Evolutionary conservation across 1,139 yeast genomes (phyloP).

Genomic region (Suzukiozyma palmioleophila): DNA sequence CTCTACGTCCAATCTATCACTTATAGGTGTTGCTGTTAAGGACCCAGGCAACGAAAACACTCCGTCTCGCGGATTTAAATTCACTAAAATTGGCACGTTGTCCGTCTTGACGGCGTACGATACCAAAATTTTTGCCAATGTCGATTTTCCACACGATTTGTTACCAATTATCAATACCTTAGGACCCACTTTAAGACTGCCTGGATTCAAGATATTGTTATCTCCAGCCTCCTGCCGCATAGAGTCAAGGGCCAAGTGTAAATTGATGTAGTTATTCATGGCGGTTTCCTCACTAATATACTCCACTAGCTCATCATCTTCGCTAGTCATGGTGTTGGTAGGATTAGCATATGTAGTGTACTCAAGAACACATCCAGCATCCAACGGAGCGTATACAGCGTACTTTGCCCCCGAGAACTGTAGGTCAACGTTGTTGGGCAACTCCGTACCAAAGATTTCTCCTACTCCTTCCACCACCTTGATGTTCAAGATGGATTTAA

Average conservation of each 20-base stretch:
- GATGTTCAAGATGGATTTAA: slow-evolving; percentile 51
- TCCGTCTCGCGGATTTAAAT: slow-evolving; percentile 77
- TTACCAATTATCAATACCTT: slow-evolving; percentile 73
- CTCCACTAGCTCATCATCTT: slow-evolving; percentile 42
- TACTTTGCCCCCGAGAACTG: slow-evolving; percentile 54
- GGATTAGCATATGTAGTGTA: slow-evolving; percentile 47
- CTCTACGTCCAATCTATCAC: slow-evolving; percentile 78
- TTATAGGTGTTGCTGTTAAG: slow-evolving; percentile 76
- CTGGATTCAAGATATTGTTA: slow-evolving; percentile 16
- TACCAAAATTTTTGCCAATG: slow-evolving; percentile 62
- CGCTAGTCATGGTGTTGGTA: slow-evolving; percentile 32
- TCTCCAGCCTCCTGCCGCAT: slow-evolving; percentile 41
- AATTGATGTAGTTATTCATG: slow-evolving; percentile 57
- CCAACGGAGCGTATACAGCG: slow-evolving; percentile 57
- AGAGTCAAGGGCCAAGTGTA: slow-evolving; percentile 75
- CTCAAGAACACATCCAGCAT: slow-evolving; percentile 45
- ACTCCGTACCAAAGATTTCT: slow-evolving; percentile 90
- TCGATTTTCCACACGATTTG: slow-evolving; percentile 70
- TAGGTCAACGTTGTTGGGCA: slow-evolving; percentile 67
- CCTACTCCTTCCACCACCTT: slow-evolving; percentile 67
- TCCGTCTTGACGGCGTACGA: slow-evolving; percentile 76
- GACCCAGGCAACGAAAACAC: slow-evolving; percentile 83
- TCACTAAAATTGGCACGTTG: slow-evolving; percentile 65
- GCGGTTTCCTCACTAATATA: slow-evolving; percentile 69
- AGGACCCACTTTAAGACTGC: slow-evolving; percentile 44